These are phyloP conservation scores for Trichosporon coremiiforme DNA, from an alignment of 1,284 basidiomycete genomes.

Conservation along the genomic window DNA sequence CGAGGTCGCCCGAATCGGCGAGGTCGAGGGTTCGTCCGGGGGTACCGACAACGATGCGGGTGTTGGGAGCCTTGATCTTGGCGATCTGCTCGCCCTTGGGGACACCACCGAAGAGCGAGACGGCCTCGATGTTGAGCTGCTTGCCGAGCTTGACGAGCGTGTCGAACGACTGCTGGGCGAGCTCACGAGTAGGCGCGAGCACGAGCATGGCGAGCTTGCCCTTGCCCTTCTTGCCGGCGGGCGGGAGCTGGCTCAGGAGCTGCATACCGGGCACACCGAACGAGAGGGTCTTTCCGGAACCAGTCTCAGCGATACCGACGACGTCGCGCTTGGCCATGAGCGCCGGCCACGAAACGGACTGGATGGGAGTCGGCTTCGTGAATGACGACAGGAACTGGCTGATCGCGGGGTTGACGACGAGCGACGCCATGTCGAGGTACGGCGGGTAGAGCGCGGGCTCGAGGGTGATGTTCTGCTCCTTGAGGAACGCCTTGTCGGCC, in stretches of 20 bases:
- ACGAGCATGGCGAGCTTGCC: constrained; percentile 72
- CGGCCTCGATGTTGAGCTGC: constrained; percentile 72
- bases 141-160: constrained; percentile 77
- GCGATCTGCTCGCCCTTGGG: constrained; percentile 80
- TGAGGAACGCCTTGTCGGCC: constrained; percentile 67
- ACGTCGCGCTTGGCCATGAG: constrained; percentile 81
- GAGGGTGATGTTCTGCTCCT: constrained; percentile 73
- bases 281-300: constrained; percentile 93
- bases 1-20: constrained; percentile 78
- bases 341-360: constrained; percentile 93
- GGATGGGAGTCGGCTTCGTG: constrained; percentile 90
- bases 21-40: constrained; percentile 92
- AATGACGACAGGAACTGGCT: constrained; percentile 70
- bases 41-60: constrained; percentile 87
- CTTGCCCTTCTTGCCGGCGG: constrained; percentile 47
- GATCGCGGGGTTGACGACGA: constrained; percentile 66
- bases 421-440: constrained; percentile 74
- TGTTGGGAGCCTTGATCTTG: constrained; percentile 62
- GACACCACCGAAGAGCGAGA: constrained; percentile 90
- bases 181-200: constrained; percentile 88
- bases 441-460: constrained; percentile 65
- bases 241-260: constrained; percentile 60
- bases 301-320: constrained; percentile 96
- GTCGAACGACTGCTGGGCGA: constrained; percentile 92
- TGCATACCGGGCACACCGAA: constrained; percentile 80